Evolutionary conservation across 768 basidiomycete species (phyloP).

Genomic region (Clathrus columnatus): DNA sequence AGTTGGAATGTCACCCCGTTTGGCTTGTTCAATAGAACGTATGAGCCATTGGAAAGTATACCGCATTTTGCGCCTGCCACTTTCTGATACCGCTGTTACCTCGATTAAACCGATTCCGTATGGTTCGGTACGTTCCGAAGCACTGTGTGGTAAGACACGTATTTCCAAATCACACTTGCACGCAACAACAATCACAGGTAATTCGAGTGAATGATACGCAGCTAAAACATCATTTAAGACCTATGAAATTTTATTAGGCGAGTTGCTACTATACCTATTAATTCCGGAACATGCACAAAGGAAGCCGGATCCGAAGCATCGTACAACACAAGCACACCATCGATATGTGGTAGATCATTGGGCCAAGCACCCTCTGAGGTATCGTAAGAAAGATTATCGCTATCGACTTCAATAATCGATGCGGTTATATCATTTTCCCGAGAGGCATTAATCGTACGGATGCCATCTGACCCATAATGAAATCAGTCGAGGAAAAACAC

Average conservation of each 20-base stretch:
- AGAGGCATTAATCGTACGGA: constrained; percentile 31
- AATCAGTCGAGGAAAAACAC: constrained; percentile 13
- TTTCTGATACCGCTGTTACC: constrained; percentile 47
- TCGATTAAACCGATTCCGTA: constrained; percentile 77
- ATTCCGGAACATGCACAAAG: constrained; percentile 53
- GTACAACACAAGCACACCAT: constrained; percentile 83
- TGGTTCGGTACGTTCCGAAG: constrained; percentile 38
- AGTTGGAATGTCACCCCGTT: constrained; percentile 10
- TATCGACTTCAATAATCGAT: constrained; percentile 14
- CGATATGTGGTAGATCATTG: constrained; percentile 46
- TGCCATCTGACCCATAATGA: constrained; percentile 28
- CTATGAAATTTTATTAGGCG: constrained; percentile 10
- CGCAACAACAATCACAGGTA: constrained; percentile 69
- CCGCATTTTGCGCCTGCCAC: constrained; percentile 64
- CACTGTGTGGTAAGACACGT: constrained; percentile 48
- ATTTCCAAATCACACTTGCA: constrained; percentile 74
- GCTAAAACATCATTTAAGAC: constrained; percentile 31
- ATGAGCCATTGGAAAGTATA: constrained; percentile 68
- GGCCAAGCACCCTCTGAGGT: constrained; percentile 32
- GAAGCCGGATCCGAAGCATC: constrained; percentile 58
- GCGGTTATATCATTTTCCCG: constrained; percentile 22
- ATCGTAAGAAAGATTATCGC: constrained; percentile 3
- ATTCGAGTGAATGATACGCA: constrained; percentile 44
- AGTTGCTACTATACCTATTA: constrained; percentile 44
- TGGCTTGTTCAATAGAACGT: constrained; percentile 47